Evolutionary conservation across 2,329 filamentous ascomycete species (phyloP).

Genomic region (Coniochaeta prunicola): DNA sequence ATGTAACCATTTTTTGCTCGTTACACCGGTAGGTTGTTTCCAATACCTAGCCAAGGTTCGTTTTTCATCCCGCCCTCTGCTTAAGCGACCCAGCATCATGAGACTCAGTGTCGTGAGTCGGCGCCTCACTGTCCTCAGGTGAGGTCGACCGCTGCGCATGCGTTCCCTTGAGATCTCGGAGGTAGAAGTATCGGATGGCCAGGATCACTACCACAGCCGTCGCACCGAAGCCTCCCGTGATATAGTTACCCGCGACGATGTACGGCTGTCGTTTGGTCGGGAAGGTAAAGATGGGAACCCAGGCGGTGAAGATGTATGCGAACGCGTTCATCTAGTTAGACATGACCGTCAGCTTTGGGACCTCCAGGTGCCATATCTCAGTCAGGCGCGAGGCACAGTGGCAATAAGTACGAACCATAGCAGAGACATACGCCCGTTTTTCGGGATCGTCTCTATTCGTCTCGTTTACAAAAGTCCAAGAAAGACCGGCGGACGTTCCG

Average conservation of each 20-base stretch:
- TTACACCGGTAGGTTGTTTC: too few relatives aligned
- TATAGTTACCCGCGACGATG: conserved; percentile 20
- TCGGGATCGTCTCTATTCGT: conserved; percentile 16
- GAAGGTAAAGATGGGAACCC: conserved; percentile 21
- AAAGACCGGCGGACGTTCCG: conserved; percentile 14
- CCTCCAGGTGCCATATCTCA: too few relatives aligned
- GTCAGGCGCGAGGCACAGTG: too few relatives aligned
- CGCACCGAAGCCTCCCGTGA: conserved; percentile 17
- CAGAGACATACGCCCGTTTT: conserved; percentile 19
- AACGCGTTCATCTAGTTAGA: conserved; percentile 21
- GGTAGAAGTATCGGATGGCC: conserved; percentile 14
- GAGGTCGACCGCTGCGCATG: conserved; percentile 4
- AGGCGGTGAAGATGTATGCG: conserved; percentile 20
- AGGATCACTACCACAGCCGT: conserved; percentile 10
- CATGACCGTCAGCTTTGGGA: neutral
- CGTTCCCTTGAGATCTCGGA: conserved; percentile 11
- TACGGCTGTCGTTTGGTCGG: conserved; percentile 20
- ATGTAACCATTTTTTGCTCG: too few relatives aligned
- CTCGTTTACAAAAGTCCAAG: conserved; percentile 20
- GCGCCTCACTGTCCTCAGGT: conserved; percentile 7
- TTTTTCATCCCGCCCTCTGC: neutral
- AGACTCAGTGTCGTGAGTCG: neutral
- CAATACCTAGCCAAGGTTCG: too few relatives aligned
- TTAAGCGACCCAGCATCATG: neutral
- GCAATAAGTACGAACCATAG: conserved; percentile 12